These are phyloP conservation scores for Phytophthora pistaciae DNA, from an alignment of 352 stramenopile genomes.

Conservation along the genomic window DNA sequence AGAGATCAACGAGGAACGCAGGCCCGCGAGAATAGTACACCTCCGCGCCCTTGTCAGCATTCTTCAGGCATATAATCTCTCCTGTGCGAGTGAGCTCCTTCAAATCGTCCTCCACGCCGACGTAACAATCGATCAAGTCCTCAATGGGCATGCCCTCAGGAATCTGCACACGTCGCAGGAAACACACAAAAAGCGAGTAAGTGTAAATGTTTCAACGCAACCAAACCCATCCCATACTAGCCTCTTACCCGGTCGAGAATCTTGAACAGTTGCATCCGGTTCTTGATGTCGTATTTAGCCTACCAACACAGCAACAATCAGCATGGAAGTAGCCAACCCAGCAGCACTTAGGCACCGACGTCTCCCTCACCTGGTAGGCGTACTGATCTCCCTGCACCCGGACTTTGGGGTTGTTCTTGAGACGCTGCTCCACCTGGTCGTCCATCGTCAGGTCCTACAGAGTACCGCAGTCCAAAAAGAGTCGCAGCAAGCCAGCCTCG, in stretches of 20 bases:
- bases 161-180: slow-evolving; percentile 47
- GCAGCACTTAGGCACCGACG: background rate
- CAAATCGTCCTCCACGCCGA: slow-evolving; percentile 80
- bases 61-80: slow-evolving; percentile 89
- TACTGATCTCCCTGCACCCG: slow-evolving; percentile 78
- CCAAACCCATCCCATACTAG: background rate
- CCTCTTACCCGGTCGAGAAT: slow-evolving; percentile 77
- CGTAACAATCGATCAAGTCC: slow-evolving; percentile 88
- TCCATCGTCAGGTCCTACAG: slow-evolving; percentile 78
- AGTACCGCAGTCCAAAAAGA: background rate
- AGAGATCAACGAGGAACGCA: slow-evolving; percentile 81
- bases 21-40: slow-evolving; percentile 81
- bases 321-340: slow-evolving; percentile 1
- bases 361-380: slow-evolving; percentile 70
- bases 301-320: slow-evolving; percentile 25
- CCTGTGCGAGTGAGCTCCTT: slow-evolving; percentile 76
- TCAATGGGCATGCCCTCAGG: slow-evolving; percentile 85
- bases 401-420: slow-evolving; percentile 91
- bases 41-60: slow-evolving; percentile 76
- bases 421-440: slow-evolving; percentile 84
- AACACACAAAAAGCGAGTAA: background rate
- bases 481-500: background rate
- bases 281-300: slow-evolving; percentile 92
- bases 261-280: slow-evolving; percentile 77
- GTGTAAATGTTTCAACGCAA: background rate